Conservation (phyloP, 2,329 filamentous ascomycete genomes). For the Fusarium nanum region DNA sequence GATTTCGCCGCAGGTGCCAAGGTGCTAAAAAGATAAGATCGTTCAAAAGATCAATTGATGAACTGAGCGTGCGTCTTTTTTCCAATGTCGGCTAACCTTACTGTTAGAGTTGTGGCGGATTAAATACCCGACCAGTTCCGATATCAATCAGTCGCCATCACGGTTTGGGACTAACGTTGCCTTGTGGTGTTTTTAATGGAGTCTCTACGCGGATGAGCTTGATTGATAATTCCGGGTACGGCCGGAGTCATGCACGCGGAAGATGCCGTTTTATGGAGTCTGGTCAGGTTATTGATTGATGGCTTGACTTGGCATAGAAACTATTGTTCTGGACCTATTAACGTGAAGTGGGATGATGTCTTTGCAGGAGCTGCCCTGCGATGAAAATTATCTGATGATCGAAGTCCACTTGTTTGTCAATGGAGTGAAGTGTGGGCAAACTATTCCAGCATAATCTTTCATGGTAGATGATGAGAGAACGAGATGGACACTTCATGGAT, state of each 20-base stretch:
- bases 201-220: not conserved
- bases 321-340: not conserved
- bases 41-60: not conserved
- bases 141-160: not conserved
- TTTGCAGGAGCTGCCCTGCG: not conserved
- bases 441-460: no score
- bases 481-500: no score
- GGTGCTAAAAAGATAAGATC: slow-evolving; percentile 4
- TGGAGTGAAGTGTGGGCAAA: no score
- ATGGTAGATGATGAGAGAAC: accelerated
- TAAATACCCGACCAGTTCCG: not conserved
- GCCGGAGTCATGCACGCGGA: not conserved
- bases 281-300: not conserved
- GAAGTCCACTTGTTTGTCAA: no score
- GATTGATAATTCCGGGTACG: not conserved
- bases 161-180: not conserved
- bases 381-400: not conserved
- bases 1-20: not conserved
- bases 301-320: not conserved
- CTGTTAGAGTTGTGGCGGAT: not conserved
- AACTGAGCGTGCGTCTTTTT: not conserved
- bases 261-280: not conserved
- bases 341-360: not conserved
- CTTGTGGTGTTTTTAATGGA: not conserved
- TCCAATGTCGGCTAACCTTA: not conserved